These are phyloP conservation scores for Myriosclerotinia scirpicola DNA, from an alignment of 2,329 filamentous ascomycete genomes.

Conservation along the genomic window DNA sequence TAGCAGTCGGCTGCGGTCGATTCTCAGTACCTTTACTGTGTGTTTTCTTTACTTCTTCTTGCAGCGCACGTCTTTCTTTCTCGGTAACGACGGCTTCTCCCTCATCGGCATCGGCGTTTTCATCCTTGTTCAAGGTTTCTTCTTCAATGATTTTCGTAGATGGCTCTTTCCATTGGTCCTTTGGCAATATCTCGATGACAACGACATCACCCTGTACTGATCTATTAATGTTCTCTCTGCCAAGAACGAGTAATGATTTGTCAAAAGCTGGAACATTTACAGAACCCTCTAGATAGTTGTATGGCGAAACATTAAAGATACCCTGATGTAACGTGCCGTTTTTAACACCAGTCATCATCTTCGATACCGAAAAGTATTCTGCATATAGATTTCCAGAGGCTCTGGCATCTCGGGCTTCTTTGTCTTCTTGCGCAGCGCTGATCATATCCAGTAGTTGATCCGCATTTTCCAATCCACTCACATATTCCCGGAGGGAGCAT, in stretches of 20 bases:
- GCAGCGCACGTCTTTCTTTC: conserved; percentile 79
- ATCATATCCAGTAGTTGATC: conserved; percentile 92
- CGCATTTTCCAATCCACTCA: conserved; percentile 78
- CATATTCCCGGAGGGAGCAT: conserved; percentile 71
- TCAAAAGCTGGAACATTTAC: conserved; percentile 89
- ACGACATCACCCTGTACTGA: conserved; percentile 90
- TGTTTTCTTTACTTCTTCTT: conserved; percentile 85
- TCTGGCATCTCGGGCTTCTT: conserved; percentile 63
- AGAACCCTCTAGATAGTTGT: conserved; percentile 95
- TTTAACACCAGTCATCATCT: conserved; percentile 91
- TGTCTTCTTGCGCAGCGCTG: conserved; percentile 70
- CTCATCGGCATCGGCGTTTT: conserved; percentile 85
- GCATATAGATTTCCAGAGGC: conserved; percentile 72
- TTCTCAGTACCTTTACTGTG: conserved; percentile 76
- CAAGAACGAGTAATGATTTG: conserved; percentile 82
- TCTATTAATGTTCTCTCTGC: conserved; percentile 93
- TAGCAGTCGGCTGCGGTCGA: conserved; percentile 83
- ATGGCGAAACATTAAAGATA: conserved; percentile 92
- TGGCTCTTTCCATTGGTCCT: conserved; percentile 95
- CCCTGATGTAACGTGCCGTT: conserved; percentile 88
- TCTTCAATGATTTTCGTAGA: conserved; percentile 97
- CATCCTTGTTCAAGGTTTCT: conserved; percentile 85
- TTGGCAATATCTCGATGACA: conserved; percentile 87
- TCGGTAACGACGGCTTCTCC: conserved; percentile 78
- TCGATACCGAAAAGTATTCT: conserved; percentile 86